Conservation (phyloP, 2,329 filamentous ascomycete genomes). For the Microcyclosporella mali region DNA sequence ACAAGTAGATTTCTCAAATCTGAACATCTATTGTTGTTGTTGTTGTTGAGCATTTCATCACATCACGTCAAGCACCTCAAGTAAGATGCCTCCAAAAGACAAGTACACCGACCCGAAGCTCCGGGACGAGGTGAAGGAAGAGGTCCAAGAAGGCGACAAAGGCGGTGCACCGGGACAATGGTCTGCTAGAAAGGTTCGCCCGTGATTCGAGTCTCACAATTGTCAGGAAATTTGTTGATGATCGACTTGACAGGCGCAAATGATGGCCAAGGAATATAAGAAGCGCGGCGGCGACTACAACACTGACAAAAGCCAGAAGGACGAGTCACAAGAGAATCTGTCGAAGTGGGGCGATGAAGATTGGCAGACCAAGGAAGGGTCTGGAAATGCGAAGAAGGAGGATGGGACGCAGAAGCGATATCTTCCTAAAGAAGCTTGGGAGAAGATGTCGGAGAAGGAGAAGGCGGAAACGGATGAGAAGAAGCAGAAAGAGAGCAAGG, state of each 20-base stretch:
- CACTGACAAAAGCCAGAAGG: conserved; percentile 39
- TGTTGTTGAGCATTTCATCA: neutral
- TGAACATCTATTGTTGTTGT: neutral
- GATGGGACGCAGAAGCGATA: conserved; percentile 43
- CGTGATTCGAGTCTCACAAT: neutral
- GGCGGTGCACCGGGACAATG: conserved; percentile 45
- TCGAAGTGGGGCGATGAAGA: conserved; percentile 44
- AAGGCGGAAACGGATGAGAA: conserved; percentile 40
- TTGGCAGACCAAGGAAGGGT: conserved; percentile 46
- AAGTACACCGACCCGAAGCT: conserved; percentile 45
- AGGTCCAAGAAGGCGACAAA: conserved; percentile 42
- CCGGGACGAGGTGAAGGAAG: conserved; percentile 42
- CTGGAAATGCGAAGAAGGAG: conserved; percentile 38
- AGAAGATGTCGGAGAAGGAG: conserved; percentile 42
- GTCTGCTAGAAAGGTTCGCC: conserved; percentile 41
- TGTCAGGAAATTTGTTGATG: neutral
- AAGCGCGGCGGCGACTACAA: conserved; percentile 43
- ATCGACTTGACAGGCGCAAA: conserved; percentile 33
- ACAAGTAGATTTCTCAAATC: neutral
- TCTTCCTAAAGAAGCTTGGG: conserved; percentile 45
- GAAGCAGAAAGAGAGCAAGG: conserved; percentile 34
- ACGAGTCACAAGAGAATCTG: conserved; percentile 41
- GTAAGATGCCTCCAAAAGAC: conserved; percentile 40
- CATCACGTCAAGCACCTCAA: neutral
- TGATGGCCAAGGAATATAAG: conserved; percentile 45